phyloP scores from a whole-genome alignment of 2,329 filamentous ascomycete genomes.

The Colletotrichum kahawae region DNA sequence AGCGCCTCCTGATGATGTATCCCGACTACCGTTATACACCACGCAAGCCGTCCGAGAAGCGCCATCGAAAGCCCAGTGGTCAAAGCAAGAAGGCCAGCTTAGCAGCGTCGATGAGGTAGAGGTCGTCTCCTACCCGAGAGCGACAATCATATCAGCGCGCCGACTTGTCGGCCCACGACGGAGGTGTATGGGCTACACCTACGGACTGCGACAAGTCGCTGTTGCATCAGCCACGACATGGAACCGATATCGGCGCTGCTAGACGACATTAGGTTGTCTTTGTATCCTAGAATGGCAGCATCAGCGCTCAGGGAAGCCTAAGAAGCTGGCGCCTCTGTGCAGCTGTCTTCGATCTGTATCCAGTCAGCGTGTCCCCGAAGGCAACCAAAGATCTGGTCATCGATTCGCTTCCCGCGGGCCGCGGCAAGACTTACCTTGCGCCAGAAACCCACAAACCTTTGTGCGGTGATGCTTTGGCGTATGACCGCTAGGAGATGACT shows the following conservation, averaged over 20 bases:
- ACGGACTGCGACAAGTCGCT: not conserved
- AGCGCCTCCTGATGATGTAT: conserved; percentile 31
- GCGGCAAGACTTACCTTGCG: not conserved
- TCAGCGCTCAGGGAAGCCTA: not conserved
- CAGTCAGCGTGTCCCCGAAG: not conserved
- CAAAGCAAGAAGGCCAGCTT: not conserved
- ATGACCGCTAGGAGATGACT: not conserved
- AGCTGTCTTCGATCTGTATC: not conserved
- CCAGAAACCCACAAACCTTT: not conserved
- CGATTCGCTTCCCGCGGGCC: not conserved
- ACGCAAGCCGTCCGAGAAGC: conserved; percentile 33
- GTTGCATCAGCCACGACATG: not conserved
- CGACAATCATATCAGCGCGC: not conserved
- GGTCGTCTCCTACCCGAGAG: not conserved
- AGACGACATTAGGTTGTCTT: not conserved
- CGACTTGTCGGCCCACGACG: not conserved
- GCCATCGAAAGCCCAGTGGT: conserved; percentile 7
- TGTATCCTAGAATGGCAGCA: not conserved
- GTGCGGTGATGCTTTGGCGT: not conserved
- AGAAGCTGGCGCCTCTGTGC: not conserved
- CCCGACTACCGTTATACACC: conserved; percentile 45
- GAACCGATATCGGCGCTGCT: not conserved
- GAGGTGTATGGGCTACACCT: not conserved
- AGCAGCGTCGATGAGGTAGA: not conserved
- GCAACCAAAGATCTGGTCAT: not conserved